A percentile compares a stretch with the other conserved stretches of the same genome.
phyloP scores from a whole-genome alignment of 495 filamentous ascomycete species.

The Aspergillus asperescens region DNA sequence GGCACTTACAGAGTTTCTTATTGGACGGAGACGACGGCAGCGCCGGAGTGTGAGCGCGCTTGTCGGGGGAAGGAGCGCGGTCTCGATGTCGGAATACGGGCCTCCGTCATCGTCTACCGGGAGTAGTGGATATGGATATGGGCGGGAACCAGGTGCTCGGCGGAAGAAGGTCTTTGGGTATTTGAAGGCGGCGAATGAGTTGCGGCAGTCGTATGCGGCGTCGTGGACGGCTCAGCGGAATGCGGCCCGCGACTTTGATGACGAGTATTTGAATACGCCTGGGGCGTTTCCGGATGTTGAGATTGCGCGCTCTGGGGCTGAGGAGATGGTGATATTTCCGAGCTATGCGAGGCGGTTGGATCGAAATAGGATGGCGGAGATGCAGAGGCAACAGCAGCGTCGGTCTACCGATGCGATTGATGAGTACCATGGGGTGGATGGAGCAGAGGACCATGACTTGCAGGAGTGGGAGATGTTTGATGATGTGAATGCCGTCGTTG shows the following conservation, averaged over 20 bases:
- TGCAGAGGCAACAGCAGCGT: slow-evolving; percentile 15
- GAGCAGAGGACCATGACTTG: slow-evolving; percentile 31
- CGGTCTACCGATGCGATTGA: slow-evolving; percentile 35
- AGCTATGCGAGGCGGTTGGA: slow-evolving; percentile 73
- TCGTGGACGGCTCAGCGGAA: slow-evolving; percentile 50
- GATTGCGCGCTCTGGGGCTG: slow-evolving; percentile 70
- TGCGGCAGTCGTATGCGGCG: slow-evolving; percentile 74
- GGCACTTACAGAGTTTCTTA: slow-evolving; percentile 48
- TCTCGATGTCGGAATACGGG: slow-evolving; percentile 39
- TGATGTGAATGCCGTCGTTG: slow-evolving; percentile 75
- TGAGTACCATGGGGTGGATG: slow-evolving; percentile 32
- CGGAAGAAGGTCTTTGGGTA: slow-evolving; percentile 81
- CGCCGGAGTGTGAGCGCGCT: background rate
- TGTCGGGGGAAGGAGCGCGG: slow-evolving; percentile 7
- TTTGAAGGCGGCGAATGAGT: slow-evolving; percentile 81
- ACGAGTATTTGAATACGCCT: slow-evolving; percentile 59
- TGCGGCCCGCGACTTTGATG: slow-evolving; percentile 39
- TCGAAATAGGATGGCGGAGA: slow-evolving; percentile 21
- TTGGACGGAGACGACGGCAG: slow-evolving; percentile 42
- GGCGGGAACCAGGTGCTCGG: slow-evolving; percentile 58
- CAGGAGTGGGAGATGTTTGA: slow-evolving; percentile 64
- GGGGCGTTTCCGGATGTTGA: slow-evolving; percentile 76
- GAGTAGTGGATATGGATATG: slow-evolving; percentile 15
- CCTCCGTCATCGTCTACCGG: slow-evolving; percentile 25
- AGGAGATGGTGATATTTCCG: slow-evolving; percentile 92